Percentiles rank a stretch among this genome's conserved stretches.
Evolutionary conservation across 2,329 filamentous ascomycete species (phyloP).

Genomic region (Lasiodiplodia theobromae): DNA sequence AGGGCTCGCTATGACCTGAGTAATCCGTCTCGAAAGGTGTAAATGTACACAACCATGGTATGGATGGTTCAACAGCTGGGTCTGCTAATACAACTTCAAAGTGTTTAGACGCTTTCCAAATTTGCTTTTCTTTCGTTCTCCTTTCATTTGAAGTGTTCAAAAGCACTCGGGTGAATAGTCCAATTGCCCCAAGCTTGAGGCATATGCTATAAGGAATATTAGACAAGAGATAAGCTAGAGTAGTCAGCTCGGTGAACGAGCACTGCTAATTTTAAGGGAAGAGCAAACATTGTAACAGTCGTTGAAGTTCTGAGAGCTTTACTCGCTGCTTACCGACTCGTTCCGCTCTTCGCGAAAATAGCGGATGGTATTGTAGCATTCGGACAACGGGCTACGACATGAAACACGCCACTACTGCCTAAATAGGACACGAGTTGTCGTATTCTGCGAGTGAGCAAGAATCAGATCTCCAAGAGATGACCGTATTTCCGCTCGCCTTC

Average conservation of each 20-base stretch:
- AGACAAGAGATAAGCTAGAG: too few relatives aligned
- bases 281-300: too few relatives aligned
- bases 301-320: too few relatives aligned
- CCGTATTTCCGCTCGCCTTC: neutral
- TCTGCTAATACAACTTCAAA: neutral
- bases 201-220: neutral
- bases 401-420: neutral
- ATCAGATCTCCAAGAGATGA: neutral
- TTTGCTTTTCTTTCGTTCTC: neutral
- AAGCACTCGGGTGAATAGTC: neutral
- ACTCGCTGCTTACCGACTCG: too few relatives aligned
- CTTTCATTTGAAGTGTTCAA: neutral
- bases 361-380: neutral
- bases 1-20: neutral
- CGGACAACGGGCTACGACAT: neutral
- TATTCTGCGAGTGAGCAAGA: neutral
- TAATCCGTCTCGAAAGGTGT: neutral
- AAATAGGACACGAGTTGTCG: constrained; percentile 8
- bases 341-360: neutral
- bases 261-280: too few relatives aligned
- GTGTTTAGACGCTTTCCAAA: neutral
- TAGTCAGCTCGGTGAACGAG: too few relatives aligned
- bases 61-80: neutral
- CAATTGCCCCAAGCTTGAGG: neutral
- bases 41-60: neutral